Evolutionary conservation across 495 filamentous ascomycete genomes (phyloP), one percentile per base, ranked within the genome.

Genomic region (Penicillium canescens): DNA sequence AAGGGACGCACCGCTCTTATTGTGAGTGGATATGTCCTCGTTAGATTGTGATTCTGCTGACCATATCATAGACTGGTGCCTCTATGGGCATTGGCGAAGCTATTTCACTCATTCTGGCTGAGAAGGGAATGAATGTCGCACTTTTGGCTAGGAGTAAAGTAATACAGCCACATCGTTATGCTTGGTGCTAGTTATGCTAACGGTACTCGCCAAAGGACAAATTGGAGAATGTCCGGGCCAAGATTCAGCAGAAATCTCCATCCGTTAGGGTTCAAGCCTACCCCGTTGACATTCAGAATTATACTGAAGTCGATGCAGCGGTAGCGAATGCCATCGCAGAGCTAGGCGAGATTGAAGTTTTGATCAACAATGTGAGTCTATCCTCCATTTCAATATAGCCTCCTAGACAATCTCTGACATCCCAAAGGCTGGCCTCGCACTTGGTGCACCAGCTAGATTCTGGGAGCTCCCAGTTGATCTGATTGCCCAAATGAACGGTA

Each of bases 1-100:
- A 3, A 26, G 6, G 24, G 24, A 26, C 3, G 6, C 3, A 26
- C 24, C 6, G 24, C 24, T 26, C 24, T 26, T 6, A 26, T 26
- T 6, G 24, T 26, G 24, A 26, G 24, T 26, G 6, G 24, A 3
- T 26, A 6, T 26, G 3, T 26, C 3, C 24, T 3, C 3, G 24
- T 26, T 6, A 6, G 3, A 26, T 3, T 3, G 24, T 3, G 6
- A 26, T 26, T 26, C 3, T 26, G 24, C 24, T 26, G 6, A 26
- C 24, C 24, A 26, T 3, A 6, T 26, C 37, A 40, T 16, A 63
- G 62, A 68, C 65, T 5, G 68, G 68, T 3, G 68, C 68, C 5
- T 65, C 61, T 2, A 67, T 65, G 66, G 70, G 70, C 14, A 71
- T 73, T 35, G 70, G 70, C n/a, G 61, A 60, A 44, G 61, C 66